Conservation (phyloP, 2,329 filamentous ascomycete species). For the Zalaria obscura region DNA sequence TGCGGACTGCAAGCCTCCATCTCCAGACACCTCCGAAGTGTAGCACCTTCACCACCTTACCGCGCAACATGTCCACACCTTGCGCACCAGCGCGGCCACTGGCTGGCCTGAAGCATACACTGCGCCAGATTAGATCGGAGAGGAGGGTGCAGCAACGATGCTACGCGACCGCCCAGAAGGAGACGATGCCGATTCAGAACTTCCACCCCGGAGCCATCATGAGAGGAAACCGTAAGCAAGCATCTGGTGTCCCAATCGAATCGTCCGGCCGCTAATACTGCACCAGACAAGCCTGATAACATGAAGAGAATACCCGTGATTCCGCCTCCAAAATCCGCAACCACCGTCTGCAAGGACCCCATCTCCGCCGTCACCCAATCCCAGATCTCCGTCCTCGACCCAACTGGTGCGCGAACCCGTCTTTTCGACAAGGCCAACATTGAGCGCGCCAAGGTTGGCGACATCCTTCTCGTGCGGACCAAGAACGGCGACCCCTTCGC, state of each 20-base stretch:
- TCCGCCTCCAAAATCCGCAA: slow-evolving; percentile 41
- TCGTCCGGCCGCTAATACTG: neutral
- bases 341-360: slow-evolving; percentile 48
- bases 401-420: slow-evolving; percentile 63
- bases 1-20: slow-evolving; percentile 4
- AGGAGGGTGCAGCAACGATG: slow-evolving; percentile 12
- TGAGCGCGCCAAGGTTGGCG: slow-evolving; percentile 70
- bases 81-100: slow-evolving; percentile 48
- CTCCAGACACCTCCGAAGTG: neutral
- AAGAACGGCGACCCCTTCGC: slow-evolving; percentile 79
- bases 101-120: slow-evolving; percentile 52
- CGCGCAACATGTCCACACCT: slow-evolving; percentile 40
- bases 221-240: slow-evolving; percentile 6
- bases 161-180: slow-evolving; percentile 26
- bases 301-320: slow-evolving; percentile 17
- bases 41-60: neutral
- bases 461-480: slow-evolving; percentile 81
- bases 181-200: slow-evolving; percentile 1
- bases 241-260: too few species aligned
- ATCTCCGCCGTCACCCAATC: slow-evolving; percentile 50
- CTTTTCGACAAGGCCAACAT: slow-evolving; percentile 68
- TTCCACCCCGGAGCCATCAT: slow-evolving; percentile 10
- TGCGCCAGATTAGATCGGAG: slow-evolving; percentile 40
- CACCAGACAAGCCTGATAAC: slow-evolving; percentile 5
- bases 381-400: slow-evolving; percentile 67